Evolutionary conservation across 2,329 filamentous ascomycete genomes (phyloP).

Genomic region (Clarireedia sp.): DNA sequence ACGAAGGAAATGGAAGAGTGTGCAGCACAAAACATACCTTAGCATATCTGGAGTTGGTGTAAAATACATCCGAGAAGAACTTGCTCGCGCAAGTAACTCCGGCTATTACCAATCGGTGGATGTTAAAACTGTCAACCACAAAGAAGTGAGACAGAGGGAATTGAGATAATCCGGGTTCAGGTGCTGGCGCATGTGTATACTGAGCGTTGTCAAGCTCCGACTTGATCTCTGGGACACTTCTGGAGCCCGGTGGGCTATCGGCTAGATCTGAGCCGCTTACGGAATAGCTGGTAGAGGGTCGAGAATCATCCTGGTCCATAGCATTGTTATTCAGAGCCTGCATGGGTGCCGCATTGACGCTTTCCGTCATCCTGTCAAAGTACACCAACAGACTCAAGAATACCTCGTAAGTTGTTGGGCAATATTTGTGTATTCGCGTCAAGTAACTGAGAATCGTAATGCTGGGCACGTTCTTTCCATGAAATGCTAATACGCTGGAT

Average conservation of each 20-base stretch:
- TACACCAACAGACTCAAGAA: constrained; percentile 93
- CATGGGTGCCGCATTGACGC: constrained; percentile 75
- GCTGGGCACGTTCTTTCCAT: constrained; percentile 94
- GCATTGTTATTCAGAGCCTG: constrained; percentile 48
- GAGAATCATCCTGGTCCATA: constrained; percentile 21
- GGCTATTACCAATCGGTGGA: constrained; percentile 91
- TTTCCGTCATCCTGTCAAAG: constrained; percentile 97
- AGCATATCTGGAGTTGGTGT: constrained; percentile 97
- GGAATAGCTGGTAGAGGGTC: constrained; percentile 24
- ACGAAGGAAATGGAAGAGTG: background rate
- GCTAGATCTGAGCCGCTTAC: constrained; percentile 27
- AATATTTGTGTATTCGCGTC: constrained; percentile 96
- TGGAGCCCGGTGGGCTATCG: constrained; percentile 23
- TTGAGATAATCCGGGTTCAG: constrained; percentile 15
- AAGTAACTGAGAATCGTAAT: constrained; percentile 96
- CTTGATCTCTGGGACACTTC: constrained; percentile 23
- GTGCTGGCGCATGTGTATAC: constrained; percentile 22
- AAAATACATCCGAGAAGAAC: constrained; percentile 98
- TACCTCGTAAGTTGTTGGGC: constrained; percentile 95
- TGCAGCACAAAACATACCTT: constrained; percentile 55
- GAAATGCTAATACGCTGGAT: constrained; percentile 81
- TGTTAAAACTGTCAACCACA: constrained; percentile 98
- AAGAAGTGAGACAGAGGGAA: constrained; percentile 60
- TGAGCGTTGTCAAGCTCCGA: constrained; percentile 23
- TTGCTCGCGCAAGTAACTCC: constrained; percentile 98